Percentiles rank a stretch among this genome's conserved stretches.
Conservation (phyloP, 768 basidiomycete genomes). For the Symmetrospora coprosmae region DNA sequence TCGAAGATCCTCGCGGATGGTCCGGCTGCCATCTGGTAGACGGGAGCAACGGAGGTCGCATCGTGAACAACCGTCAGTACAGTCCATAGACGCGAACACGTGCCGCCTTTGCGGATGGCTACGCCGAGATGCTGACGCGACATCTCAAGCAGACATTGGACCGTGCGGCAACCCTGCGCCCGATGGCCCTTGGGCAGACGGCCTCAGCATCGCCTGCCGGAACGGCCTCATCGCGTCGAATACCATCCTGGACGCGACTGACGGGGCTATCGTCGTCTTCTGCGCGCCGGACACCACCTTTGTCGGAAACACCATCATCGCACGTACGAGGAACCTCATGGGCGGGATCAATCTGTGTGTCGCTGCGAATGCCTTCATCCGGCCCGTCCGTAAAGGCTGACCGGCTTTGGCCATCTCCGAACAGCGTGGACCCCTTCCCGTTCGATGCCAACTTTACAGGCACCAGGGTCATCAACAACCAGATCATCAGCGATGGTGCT, state of each 20-base stretch:
- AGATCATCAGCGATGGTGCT: constrained; percentile 34
- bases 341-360: constrained; percentile 36
- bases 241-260: constrained; percentile 40
- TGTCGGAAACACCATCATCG: constrained; percentile 37
- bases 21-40: constrained; percentile 31
- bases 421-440: constrained; percentile 38
- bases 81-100: too few species aligned
- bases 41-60: constrained; percentile 18
- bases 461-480: constrained; percentile 37
- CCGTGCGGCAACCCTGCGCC: constrained; percentile 36
- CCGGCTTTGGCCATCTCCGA: neutral
- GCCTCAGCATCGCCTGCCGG: constrained; percentile 39
- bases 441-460: constrained; percentile 39
- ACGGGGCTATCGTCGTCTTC: constrained; percentile 37
- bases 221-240: constrained; percentile 36
- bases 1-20: constrained; percentile 33
- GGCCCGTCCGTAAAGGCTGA: neutral
- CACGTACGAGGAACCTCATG: constrained; percentile 36
- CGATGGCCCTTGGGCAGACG: constrained; percentile 41
- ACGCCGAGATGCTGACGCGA: neutral
- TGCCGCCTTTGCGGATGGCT: neutral
- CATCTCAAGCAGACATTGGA: neutral
- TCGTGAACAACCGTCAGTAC: constrained; percentile 28
- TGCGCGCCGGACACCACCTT: constrained; percentile 40
- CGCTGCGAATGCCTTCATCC: neutral